Percentiles rank a stretch among this genome's conserved stretches.
Conservation (phyloP, 2,329 filamentous ascomycete species). For the Botrytis sinoallii region DNA sequence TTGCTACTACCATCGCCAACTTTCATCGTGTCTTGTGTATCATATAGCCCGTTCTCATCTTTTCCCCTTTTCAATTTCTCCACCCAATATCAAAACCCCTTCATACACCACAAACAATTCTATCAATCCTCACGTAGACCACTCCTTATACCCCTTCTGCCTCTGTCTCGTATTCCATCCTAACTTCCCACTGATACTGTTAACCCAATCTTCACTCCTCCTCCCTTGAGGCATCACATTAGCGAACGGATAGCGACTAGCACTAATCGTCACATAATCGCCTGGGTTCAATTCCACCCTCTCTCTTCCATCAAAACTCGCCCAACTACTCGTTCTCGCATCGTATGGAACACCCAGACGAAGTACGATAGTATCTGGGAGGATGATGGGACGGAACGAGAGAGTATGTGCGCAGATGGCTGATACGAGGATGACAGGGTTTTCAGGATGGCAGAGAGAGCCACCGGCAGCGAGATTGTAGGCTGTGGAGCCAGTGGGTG, state of each 20-base stretch:
- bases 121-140: conserved; percentile 21
- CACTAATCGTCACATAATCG: conserved; percentile 82
- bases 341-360: conserved; percentile 93
- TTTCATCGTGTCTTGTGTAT: background rate
- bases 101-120: background rate
- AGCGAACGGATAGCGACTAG: conserved; percentile 76
- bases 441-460: conserved; percentile 91
- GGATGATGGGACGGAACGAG: conserved; percentile 92
- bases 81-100: background rate
- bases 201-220: conserved; percentile 75
- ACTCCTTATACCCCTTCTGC: conserved; percentile 60
- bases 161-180: conserved; percentile 79
- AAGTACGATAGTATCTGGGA: conserved; percentile 93
- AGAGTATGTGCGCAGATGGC: conserved; percentile 94
- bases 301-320: conserved; percentile 95
- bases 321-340: conserved; percentile 85
- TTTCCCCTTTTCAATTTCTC: background rate
- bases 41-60: background rate
- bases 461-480: conserved; percentile 97
- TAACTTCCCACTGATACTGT: conserved; percentile 74
- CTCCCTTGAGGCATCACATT: conserved; percentile 68
- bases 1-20: background rate
- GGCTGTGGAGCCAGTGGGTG: conserved; percentile 89
- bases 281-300: conserved; percentile 74
- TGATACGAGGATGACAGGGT: conserved; percentile 91